phyloP scores from a whole-genome alignment of 1,284 basidiomycete species.

The Ganoderma meredithae region DNA sequence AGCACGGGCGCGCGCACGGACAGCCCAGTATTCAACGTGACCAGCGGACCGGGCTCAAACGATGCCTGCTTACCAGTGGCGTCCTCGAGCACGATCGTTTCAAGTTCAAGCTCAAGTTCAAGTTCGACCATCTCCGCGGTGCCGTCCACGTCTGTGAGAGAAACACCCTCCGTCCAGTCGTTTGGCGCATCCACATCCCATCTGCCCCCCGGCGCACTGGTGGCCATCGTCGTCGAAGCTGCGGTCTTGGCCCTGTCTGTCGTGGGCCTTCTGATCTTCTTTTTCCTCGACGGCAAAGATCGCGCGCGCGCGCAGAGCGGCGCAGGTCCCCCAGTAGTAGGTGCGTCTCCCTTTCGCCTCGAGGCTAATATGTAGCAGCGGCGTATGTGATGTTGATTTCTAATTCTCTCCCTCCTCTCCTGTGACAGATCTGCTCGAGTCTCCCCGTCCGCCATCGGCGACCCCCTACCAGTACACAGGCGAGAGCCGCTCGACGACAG shows the following conservation, averaged over 20 bases:
- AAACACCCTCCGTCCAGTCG: neutral
- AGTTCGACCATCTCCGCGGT: neutral
- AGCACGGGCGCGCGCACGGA: constrained; percentile 2
- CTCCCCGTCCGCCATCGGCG: neutral
- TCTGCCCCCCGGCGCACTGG: neutral
- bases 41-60: neutral
- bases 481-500: neutral
- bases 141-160: neutral
- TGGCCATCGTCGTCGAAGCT: neutral
- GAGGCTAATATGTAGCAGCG: neutral
- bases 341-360: neutral
- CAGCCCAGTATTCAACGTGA: neutral
- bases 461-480: neutral
- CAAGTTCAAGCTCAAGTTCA: neutral
- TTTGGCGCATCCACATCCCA: neutral
- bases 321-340: neutral
- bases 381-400: neutral
- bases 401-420: neutral
- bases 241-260: neutral
- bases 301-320: neutral
- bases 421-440: neutral
- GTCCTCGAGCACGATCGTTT: neutral
- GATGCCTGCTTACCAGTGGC: neutral
- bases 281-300: neutral
- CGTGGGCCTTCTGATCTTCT: neutral